phyloP scores from a whole-genome alignment of 2,329 filamentous ascomycete species.

The Domatiomyces catenatus region DNA sequence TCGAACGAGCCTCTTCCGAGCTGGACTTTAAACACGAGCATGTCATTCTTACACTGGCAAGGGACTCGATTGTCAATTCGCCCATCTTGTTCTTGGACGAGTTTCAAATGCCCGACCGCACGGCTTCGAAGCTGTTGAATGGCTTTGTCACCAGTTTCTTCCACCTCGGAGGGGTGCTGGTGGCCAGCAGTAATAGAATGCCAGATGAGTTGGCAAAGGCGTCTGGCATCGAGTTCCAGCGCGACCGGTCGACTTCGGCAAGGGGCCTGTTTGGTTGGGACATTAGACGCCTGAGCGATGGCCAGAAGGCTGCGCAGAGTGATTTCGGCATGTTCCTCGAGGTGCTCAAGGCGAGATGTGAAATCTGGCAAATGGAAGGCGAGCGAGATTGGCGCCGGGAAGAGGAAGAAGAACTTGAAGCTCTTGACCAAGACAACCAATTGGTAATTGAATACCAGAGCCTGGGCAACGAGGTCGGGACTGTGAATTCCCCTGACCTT shows the following conservation, averaged over 20 bases:
- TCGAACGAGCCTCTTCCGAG: conserved; percentile 18
- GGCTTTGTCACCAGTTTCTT: conserved; percentile 69
- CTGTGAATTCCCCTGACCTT: background rate
- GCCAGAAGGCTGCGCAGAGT: conserved; percentile 45
- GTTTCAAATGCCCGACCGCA: conserved; percentile 67
- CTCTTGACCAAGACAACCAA: conserved; percentile 15
- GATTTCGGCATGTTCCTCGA: conserved; percentile 66
- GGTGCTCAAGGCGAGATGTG: conserved; percentile 60
- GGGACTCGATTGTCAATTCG: conserved; percentile 57
- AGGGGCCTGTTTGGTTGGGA: conserved; percentile 13
- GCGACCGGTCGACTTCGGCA: conserved; percentile 1
- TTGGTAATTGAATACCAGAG: background rate
- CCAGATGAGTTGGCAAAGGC: conserved; percentile 67
- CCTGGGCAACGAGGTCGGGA: background rate
- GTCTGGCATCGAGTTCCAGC: conserved; percentile 49
- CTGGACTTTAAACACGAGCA: conserved; percentile 39
- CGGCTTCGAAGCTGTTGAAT: conserved; percentile 62
- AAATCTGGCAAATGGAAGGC: conserved; percentile 73
- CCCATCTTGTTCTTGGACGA: conserved; percentile 70
- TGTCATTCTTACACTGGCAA: conserved; percentile 57
- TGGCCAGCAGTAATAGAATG: conserved; percentile 71
- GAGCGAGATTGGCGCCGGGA: conserved; percentile 52
- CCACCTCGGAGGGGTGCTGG: conserved; percentile 62
- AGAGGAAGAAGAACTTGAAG: conserved; percentile 18
- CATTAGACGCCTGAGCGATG: conserved; percentile 25